phyloP scores from a whole-genome alignment of 306 rosid species.

The Citrullus amarus region DNA sequence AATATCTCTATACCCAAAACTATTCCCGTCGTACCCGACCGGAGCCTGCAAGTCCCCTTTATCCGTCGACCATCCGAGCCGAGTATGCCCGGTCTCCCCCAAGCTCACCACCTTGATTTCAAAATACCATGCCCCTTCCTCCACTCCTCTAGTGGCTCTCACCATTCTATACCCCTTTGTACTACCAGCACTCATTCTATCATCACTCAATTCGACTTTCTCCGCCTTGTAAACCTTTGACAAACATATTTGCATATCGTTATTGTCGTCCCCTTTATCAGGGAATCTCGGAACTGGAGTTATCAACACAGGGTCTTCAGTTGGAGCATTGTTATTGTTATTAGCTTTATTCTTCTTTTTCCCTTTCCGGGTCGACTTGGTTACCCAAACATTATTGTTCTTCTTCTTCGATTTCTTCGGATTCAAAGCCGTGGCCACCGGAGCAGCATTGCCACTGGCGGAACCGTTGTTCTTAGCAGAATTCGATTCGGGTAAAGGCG shows the following conservation, averaged over 20 bases:
- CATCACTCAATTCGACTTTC: constrained; percentile 82
- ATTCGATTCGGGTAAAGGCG: constrained; percentile 10
- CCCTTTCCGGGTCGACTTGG: constrained; percentile 77
- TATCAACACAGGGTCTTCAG: constrained; percentile 66
- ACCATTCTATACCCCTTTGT: constrained; percentile 95
- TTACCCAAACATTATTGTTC: constrained; percentile 77
- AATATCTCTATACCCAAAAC: constrained; percentile 80
- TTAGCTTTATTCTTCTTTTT: constrained; percentile 69
- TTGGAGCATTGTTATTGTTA: constrained; percentile 30
- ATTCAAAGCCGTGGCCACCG: constrained; percentile 20
- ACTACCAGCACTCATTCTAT: constrained; percentile 73
- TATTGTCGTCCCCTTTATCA: constrained; percentile 68
- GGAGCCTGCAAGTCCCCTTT: constrained; percentile 97
- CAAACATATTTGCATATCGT: constrained; percentile 58
- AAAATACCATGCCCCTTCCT: constrained; percentile 90
- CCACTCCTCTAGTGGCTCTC: constrained; percentile 80
- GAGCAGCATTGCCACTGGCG: not conserved
- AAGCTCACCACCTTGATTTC: constrained; percentile 60
- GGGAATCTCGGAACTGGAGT: constrained; percentile 81
- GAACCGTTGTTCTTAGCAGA: constrained; percentile 16
- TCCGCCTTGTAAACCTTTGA: constrained; percentile 95
- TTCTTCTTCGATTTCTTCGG: constrained; percentile 89
- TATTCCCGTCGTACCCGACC: constrained; percentile 80
- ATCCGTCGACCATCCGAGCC: constrained; percentile 84
- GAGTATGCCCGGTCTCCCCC: constrained; percentile 79